Percentiles rank a stretch among this genome's conserved stretches.
phyloP scores from a whole-genome alignment of 108 stramenopile genomes.

The Nitzschia inconspicua region DNA sequence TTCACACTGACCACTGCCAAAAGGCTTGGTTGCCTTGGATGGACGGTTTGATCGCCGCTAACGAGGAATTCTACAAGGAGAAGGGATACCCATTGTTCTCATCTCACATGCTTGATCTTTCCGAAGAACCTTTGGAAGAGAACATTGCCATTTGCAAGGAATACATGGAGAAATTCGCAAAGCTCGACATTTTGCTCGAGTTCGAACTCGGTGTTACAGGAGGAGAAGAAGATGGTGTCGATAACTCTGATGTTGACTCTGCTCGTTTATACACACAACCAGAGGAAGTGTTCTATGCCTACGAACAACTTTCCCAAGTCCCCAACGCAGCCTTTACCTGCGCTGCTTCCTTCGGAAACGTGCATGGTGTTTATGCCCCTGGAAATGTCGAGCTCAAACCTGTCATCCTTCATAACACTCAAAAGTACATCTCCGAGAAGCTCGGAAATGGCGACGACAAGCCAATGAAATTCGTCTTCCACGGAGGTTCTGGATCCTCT shows the following conservation, averaged over 20 bases:
- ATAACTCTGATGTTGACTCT: conserved; percentile 91
- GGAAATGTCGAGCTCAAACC: conserved; percentile 95
- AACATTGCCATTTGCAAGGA: conserved; percentile 96
- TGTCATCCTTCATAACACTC: conserved; percentile 88
- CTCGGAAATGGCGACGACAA: conserved; percentile 83
- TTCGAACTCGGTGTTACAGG: conserved; percentile 97
- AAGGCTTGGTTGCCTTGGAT: conserved; percentile 95
- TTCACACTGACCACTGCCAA: conserved; percentile 97
- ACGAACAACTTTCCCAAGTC: conserved; percentile 86
- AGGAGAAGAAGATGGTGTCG: conserved; percentile 97
- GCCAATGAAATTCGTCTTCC: conserved; percentile 95
- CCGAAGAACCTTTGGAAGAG: conserved; percentile 95
- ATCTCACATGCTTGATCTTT: conserved; percentile 96
- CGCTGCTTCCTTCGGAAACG: conserved; percentile 94
- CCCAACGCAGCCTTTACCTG: conserved; percentile 78
- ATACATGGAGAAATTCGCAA: conserved; percentile 88
- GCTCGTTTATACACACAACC: conserved; percentile 94
- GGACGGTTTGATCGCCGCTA: conserved; percentile 89
- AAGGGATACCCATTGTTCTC: conserved; percentile 92
- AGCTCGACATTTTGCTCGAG: conserved; percentile 89
- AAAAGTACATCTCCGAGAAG: conserved; percentile 91
- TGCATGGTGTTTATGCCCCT: conserved; percentile 95
- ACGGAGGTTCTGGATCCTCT: conserved; percentile 94
- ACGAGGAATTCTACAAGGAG: conserved; percentile 83
- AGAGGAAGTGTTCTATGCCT: conserved; percentile 90